Percentiles rank a stretch among this genome's conserved stretches.
phyloP scores from a whole-genome alignment of 257 asterid species.

The Gentiana macrophylla region DNA sequence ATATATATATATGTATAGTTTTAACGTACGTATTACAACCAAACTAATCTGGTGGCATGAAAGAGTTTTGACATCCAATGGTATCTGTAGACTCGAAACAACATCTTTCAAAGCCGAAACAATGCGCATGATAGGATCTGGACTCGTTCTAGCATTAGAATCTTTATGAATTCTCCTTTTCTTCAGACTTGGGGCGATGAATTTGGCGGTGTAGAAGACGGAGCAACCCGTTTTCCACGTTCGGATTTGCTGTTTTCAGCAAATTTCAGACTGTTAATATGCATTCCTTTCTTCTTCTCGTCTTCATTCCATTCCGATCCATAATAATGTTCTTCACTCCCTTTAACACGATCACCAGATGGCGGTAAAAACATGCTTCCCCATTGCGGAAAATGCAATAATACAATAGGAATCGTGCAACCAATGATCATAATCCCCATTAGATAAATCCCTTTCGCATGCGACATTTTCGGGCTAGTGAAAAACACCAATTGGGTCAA shows the following conservation, averaged over 20 bases:
- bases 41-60: too few species aligned
- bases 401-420: conserved; percentile 31
- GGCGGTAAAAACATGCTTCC: conserved; percentile 40
- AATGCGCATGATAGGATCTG: too few species aligned
- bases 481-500: conserved; percentile 32
- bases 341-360: conserved; percentile 11
- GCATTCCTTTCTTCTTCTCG: conserved; percentile 40
- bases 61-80: too few species aligned
- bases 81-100: too few species aligned
- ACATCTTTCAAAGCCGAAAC: too few species aligned
- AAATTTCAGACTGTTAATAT: conserved; percentile 39
- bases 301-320: conserved; percentile 23
- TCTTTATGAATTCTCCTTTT: too few species aligned
- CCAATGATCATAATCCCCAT: conserved; percentile 47
- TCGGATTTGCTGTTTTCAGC: conserved; percentile 53
- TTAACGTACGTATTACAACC: too few species aligned
- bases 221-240: conserved; percentile 37
- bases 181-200: conserved; percentile 28
- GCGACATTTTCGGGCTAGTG: conserved; percentile 17
- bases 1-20: too few species aligned
- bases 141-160: too few species aligned
- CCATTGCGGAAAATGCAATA: conserved; percentile 47
- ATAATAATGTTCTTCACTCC: conserved; percentile 30
- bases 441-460: conserved; percentile 25
- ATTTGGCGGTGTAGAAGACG: conserved; percentile 26